Base-by-base conservation (phyloP, 2,329 filamentous ascomycete genomes). In the Pseudovirgaria hyperparasitica region DNA sequence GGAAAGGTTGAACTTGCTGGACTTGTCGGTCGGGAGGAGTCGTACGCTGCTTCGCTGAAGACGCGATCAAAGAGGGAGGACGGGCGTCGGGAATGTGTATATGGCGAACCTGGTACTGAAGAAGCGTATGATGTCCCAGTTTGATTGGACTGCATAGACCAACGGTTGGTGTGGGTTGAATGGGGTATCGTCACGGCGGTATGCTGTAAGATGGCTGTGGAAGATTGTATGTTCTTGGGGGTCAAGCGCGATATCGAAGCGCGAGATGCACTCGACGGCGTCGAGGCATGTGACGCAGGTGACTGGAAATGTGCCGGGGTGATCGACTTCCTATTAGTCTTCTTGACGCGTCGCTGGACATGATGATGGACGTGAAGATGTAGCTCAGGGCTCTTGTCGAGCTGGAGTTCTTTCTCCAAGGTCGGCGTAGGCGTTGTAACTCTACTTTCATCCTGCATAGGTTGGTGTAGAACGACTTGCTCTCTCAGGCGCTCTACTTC, bases 281-380 rank as follows among this genome's bases (percentile, higher is more conserved):
- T n/a, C n/a, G n/a, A n/a, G n/a, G n/a, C 51, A 32, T 42, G 52
- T 25, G 45, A 52, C 11, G 55, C 52, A n/a, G 54, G 50, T 23
- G 55, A 58, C 9, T 53, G 57, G 32, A 56, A 60, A 25, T 55
- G 52, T 16, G 67, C 65, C 1, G 73, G 61, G 9, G 67, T 68
- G 7, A 82, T 57, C 13, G 71, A 65, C 17, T 72, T 68, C 2
- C 81, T 73, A 58, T 76, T 79, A 57, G 82, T 92, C 57, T 74
- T 82, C 6, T 70, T 61, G 33, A 74, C 74, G 37, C 70, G 69
- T 38, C 70, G 69, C 29, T 60, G 50, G 3, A 54, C 42, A 48
- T 96, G 87, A 43, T 96, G 86, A 45, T 96, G 87, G 23, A 96
- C 81, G 43, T 94, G 87, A 9, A 94, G 60, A 43, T 90, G 82